Conservation (phyloP, 306 rosid genomes). For the Sesbania bispinosa region DNA sequence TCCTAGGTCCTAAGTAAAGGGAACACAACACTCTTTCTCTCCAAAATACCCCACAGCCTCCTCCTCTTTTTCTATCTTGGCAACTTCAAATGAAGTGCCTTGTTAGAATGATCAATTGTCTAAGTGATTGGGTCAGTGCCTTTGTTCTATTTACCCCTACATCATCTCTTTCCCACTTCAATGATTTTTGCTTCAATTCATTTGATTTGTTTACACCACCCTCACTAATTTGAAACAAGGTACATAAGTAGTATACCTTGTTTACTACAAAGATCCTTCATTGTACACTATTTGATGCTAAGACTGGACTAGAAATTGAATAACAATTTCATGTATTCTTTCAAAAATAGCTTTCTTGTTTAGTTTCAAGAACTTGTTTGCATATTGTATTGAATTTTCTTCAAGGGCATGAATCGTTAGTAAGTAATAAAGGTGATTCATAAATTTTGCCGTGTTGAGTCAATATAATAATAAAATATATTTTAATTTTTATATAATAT, state of each 20-base stretch:
- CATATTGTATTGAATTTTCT: neutral
- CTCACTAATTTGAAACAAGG: slow-evolving; percentile 51
- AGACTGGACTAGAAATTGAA: slow-evolving; percentile 39
- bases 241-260: slow-evolving; percentile 38
- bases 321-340: slow-evolving; percentile 40
- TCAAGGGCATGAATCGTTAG: neutral
- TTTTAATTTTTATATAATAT: too few relatives aligned
- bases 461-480: too few relatives aligned
- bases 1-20: slow-evolving; percentile 8
- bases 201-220: slow-evolving; percentile 54
- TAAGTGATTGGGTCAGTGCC: slow-evolving; percentile 32
- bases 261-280: slow-evolving; percentile 42
- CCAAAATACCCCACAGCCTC: neutral
- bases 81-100: slow-evolving; percentile 32
- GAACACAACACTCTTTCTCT: slow-evolving; percentile 12
- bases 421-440: neutral
- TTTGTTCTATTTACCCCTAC: slow-evolving; percentile 26
- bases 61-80: slow-evolving; percentile 6
- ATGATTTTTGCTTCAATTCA: slow-evolving; percentile 61
- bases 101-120: slow-evolving; percentile 25
- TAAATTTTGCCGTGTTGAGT: too few relatives aligned
- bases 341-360: slow-evolving; percentile 26
- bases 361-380: slow-evolving; percentile 18
- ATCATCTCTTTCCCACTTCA: slow-evolving; percentile 35
- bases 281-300: slow-evolving; percentile 41